Base-by-base conservation (phyloP, 176 grass and related monocot genomes). In the Canna indica region DNA sequence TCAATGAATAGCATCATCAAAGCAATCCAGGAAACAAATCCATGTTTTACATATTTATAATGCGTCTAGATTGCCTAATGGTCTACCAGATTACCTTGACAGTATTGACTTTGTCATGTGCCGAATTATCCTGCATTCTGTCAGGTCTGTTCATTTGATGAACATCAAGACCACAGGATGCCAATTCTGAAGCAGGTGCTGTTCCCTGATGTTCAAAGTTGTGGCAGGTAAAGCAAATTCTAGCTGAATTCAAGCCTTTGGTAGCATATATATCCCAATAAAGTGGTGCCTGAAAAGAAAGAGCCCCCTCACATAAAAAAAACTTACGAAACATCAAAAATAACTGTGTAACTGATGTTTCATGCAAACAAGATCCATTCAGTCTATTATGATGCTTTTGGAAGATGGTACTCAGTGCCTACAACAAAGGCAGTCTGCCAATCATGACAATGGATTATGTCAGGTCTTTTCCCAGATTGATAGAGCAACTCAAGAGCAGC, bases 391-490 rank as follows among this genome's bases (percentile, higher is more conserved):
- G 26, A 35, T 62, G 56, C 76, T 46, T 59, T 35, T 5, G 75
- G 26, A 36, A 69, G 27, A 73, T 39, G 22, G 63, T 39, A 16
- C 18, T 81, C 32, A 62, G 42, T 32, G 32, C 88, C 69, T 91
- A 97, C 93, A 73, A 97, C 77, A 79, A 97, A 97, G 74, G 83
- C 93, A 76, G 93, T 97, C 78, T 89, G 93, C 93, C 93, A 97
- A 65, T 97, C 93, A 87, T 97, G 93, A 73, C 93, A 97, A 47
- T 97, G 93, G 78, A 97, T 97, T 75, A 97, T 92, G 68, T 97
- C 88, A 77, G 90, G 69, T 81, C 82, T 97, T 78, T 97, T 97
- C 63, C 82, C 83, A 54, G 84, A 68, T 75, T 87, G 76, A 56
- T 88, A 68, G 66, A 96, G 80, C 60, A 97, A 81, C 70, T 96